phyloP scores from a whole-genome alignment of 129 eudicot genomes.

The Daucus carota region DH1_v3.0 NC_030386.2:26469501-26470000 shows the following conservation, averaged over 20 bases:
- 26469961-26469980: background rate
- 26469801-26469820: background rate
- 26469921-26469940: background rate
- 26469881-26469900: background rate
- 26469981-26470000: background rate
- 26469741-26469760: slow-evolving; percentile 95
- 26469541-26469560: background rate
- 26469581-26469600: slow-evolving; percentile 18
- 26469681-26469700: slow-evolving; percentile 99
- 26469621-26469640: slow-evolving; percentile 69
- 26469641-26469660: background rate
- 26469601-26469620: slow-evolving; percentile 77
- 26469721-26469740: slow-evolving; percentile 57
- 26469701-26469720: slow-evolving; percentile 87
- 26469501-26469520: background rate
- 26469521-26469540: too few species aligned
- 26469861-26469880: background rate
- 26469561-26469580: background rate
- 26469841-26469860: background rate
- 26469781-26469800: background rate
- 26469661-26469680: slow-evolving; percentile 44
- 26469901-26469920: background rate
- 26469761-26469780: slow-evolving; percentile 64
- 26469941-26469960: background rate
- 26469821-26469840: background rate